Evolutionary conservation across 805 yeast species (phyloP).

Genomic region (Candida oleophila): DNA sequence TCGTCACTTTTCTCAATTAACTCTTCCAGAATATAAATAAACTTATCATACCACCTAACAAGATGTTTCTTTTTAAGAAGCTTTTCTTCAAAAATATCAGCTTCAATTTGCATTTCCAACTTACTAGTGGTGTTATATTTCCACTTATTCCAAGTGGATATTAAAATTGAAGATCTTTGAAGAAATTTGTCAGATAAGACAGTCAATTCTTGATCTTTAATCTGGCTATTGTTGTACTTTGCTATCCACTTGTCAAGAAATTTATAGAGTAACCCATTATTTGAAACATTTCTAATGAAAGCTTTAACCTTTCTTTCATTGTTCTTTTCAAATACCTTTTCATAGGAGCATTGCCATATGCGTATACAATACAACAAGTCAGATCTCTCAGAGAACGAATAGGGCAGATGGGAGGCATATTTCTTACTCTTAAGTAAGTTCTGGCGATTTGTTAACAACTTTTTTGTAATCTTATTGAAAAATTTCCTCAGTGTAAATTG

Average conservation of each 20-base stretch:
- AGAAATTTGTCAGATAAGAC: slow-evolving; percentile 7
- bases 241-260: slow-evolving; percentile 21
- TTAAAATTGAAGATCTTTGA: slow-evolving; percentile 3
- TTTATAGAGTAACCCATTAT: slow-evolving; percentile 12
- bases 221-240: slow-evolving; percentile 14
- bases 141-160: slow-evolving; percentile 15
- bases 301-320: slow-evolving; percentile 15
- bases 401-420: background rate
- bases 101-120: slow-evolving; percentile 8
- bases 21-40: slow-evolving; percentile 17
- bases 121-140: background rate
- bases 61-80: slow-evolving; percentile 25
- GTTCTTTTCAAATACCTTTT: slow-evolving; percentile 18
- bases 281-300: slow-evolving; percentile 15
- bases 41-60: slow-evolving; percentile 35
- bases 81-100: slow-evolving; percentile 17
- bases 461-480: background rate
- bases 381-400: background rate
- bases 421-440: background rate
- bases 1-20: slow-evolving; percentile 32
- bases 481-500: background rate
- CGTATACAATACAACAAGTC: background rate
- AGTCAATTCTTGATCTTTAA: slow-evolving; percentile 10
- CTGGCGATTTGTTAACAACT: background rate
- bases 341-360: slow-evolving; percentile 24